Evolutionary conservation across 164 flowering plant genomes (phyloP).

Genomic region (Magnolia kwangsiensis): DNA sequence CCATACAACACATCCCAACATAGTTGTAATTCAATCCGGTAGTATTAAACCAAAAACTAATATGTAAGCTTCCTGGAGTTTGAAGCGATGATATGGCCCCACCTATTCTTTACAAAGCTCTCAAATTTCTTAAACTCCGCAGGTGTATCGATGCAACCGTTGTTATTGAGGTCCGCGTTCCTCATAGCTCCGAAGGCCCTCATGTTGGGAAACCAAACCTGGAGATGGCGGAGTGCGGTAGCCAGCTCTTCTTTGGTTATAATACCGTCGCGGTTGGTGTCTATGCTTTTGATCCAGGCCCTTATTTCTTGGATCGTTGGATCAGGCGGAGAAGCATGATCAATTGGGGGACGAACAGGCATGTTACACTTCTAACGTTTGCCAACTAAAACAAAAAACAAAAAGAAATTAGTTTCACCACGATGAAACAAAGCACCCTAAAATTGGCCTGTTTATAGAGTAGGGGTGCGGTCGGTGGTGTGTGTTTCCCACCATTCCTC

Average conservation of each 20-base stretch:
- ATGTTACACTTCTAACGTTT: background rate
- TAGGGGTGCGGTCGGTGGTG: no score
- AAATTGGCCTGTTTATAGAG: no score
- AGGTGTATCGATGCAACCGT: background rate
- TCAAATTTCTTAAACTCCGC: background rate
- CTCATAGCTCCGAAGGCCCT: background rate
- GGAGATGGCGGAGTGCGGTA: background rate
- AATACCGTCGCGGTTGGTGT: background rate
- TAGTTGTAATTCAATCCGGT: no score
- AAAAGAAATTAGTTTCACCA: no score
- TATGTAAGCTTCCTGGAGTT: no score
- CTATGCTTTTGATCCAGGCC: background rate
- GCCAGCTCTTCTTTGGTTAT: background rate
- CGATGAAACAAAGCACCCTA: no score
- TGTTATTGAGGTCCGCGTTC: background rate
- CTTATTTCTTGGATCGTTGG: background rate
- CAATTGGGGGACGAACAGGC: background rate
- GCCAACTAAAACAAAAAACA: background rate
- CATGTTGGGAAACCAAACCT: background rate
- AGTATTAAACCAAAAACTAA: no score
- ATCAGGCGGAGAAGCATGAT: background rate
- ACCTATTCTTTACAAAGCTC: background rate
- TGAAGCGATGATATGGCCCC: background rate
- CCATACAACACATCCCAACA: no score
- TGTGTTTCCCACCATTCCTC: no score